Base-by-base conservation (phyloP, 805 yeast species). In the Sporopachydermia quercuum region DNA sequence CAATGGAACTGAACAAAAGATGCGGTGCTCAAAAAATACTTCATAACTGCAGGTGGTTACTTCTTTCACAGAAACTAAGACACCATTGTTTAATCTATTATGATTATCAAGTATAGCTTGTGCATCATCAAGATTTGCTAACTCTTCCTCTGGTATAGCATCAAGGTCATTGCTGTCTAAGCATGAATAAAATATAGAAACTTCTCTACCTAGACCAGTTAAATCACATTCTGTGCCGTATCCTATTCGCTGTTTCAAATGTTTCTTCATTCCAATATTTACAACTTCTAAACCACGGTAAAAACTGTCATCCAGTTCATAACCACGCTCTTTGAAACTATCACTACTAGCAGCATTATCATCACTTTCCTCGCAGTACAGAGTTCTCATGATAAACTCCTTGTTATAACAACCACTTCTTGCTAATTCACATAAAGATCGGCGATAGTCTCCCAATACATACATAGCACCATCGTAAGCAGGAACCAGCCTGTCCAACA, bases 171-270 rank as follows among this genome's bases (percentile, higher is more conserved):
- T 23, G 13, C n/a, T 23, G n/a, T 8, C 8, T 8, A 8, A 23
- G 30, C 30, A 23, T 23, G 30, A 23, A n/a, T 23, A 23, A 23
- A 8, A 23, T n/a, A 23, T n/a, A 8, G 13, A n/a, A 23, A n/a
- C 30, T 8, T 23, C 8, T 39, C 89, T 63, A 2, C 70, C 70
- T 18, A 57, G 51, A 2, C 63, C 63, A 0, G 82, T 76, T 37
- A 74, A 51, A 47, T 75, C 82, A 55, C 91, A 80, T 3, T 59
- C 40, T 15, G 68, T 68, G 5, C 89, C 91, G 53, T 58, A 41
- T 43, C 57, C 57, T 52, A 76, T 52, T 8, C 55, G 45, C 34
- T 57, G 62, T 46, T 45, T 65, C 44, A 44, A 53, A 59, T 46
- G 58, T 55, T 44, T 56, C 60, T 14, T 48, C 49, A 34, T 45